phyloP scores from a whole-genome alignment of 495 filamentous ascomycete genomes.

The Neurospora sp. region DNA sequence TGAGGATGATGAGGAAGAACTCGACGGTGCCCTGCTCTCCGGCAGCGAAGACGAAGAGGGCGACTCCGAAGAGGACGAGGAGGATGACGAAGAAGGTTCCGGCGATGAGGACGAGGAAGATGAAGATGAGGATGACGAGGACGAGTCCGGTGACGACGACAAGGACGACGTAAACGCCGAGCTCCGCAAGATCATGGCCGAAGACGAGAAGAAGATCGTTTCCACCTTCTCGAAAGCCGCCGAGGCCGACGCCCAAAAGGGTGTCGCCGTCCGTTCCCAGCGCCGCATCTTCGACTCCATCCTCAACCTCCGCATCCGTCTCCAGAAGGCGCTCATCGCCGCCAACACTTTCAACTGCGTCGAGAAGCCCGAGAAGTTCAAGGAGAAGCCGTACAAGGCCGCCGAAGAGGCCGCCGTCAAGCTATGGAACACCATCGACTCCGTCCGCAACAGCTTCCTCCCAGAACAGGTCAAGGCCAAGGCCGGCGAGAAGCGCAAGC shows the following conservation, averaged over 20 bases:
- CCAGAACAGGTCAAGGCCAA: constrained; percentile 23
- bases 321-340: constrained; percentile 81
- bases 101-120: constrained; percentile 26
- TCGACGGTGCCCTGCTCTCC: constrained; percentile 14
- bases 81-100: constrained; percentile 24
- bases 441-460: constrained; percentile 49
- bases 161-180: constrained; percentile 22
- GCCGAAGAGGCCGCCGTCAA: constrained; percentile 83
- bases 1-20: constrained; percentile 15
- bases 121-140: constrained; percentile 3
- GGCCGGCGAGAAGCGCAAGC: constrained; percentile 48
- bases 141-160: constrained; percentile 21
- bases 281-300: constrained; percentile 76
- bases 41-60: constrained; percentile 21
- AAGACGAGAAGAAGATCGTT: constrained; percentile 60
- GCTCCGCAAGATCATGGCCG: constrained; percentile 56
- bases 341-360: constrained; percentile 60
- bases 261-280: constrained; percentile 73
- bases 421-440: constrained; percentile 76
- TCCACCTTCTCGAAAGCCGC: constrained; percentile 62
- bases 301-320: constrained; percentile 74
- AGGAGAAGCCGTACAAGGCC: constrained; percentile 48
- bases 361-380: constrained; percentile 21
- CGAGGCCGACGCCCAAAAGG: constrained; percentile 73
- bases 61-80: constrained; percentile 27